Conservation (phyloP, 2,329 filamentous ascomycete genomes). For the Metarhizium sp. region DNA sequence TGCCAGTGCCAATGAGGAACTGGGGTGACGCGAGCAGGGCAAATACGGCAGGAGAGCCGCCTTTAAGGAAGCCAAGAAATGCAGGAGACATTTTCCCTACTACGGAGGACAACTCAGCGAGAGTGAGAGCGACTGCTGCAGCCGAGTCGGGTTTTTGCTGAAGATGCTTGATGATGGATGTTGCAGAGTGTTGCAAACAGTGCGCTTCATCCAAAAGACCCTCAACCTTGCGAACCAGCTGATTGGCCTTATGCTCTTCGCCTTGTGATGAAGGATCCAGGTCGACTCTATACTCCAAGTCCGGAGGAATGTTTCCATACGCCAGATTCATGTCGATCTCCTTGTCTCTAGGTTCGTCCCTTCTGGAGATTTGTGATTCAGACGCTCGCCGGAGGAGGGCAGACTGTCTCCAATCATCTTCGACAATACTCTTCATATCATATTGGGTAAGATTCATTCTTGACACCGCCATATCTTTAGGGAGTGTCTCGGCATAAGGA, state of each 20-base stretch:
- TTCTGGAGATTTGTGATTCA: slow-evolving; percentile 25
- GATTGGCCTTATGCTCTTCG: slow-evolving; percentile 36
- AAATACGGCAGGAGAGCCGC: slow-evolving; percentile 75
- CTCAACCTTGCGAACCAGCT: slow-evolving; percentile 67
- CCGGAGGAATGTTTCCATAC: slow-evolving; percentile 73
- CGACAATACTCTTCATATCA: slow-evolving; percentile 18
- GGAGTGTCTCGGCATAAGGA: slow-evolving; percentile 24
- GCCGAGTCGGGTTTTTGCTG: slow-evolving; percentile 74
- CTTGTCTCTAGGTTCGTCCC: slow-evolving; percentile 21
- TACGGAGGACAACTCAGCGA: slow-evolving; percentile 82
- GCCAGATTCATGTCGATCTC: slow-evolving; percentile 85
- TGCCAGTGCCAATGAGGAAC: slow-evolving; percentile 85
- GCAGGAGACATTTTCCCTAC: slow-evolving; percentile 76
- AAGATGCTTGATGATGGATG: slow-evolving; percentile 66
- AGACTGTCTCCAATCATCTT: slow-evolving; percentile 7
- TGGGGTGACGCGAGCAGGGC: slow-evolving; percentile 81
- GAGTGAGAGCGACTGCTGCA: slow-evolving; percentile 82
- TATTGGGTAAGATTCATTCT: slow-evolving; percentile 17
- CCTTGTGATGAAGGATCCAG: slow-evolving; percentile 43
- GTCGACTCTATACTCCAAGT: slow-evolving; percentile 44
- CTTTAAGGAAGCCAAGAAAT: slow-evolving; percentile 67
- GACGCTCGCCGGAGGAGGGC: slow-evolving; percentile 24
- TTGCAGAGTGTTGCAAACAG: slow-evolving; percentile 77
- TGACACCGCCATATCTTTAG: slow-evolving; percentile 33
- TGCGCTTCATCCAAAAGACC: slow-evolving; percentile 75